phyloP scores from a whole-genome alignment of 2,329 filamentous ascomycete genomes.

The Clarireedia sp. region DNA sequence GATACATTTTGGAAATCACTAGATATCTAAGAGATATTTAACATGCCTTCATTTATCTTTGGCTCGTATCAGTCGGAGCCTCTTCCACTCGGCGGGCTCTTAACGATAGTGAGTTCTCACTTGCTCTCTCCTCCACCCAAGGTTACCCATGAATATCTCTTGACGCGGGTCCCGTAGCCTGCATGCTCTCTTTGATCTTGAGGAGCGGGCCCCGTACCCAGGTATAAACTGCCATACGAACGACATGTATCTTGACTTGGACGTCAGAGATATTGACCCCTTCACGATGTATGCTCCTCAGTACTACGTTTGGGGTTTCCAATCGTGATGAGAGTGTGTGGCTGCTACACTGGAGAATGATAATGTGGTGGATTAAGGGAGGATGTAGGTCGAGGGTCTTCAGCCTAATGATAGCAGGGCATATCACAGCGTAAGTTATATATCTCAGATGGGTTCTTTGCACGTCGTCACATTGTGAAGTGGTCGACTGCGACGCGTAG shows the following conservation, averaged over 20 bases:
- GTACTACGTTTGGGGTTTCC: not conserved
- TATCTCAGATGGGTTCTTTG: no score
- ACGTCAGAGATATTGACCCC: not conserved
- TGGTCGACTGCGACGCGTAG: no score
- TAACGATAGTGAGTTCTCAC: not conserved
- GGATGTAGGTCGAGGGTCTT: no score
- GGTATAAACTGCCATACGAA: not conserved
- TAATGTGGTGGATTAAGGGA: not conserved
- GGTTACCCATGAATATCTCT: not conserved
- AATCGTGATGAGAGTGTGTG: not conserved
- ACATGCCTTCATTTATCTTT: not conserved
- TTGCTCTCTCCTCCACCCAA: not conserved
- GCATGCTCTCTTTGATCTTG: not conserved
- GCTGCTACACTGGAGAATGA: not conserved
- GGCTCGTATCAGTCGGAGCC: not conserved
- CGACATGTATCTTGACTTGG: not conserved
- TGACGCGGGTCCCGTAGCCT: not conserved
- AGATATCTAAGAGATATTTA: no score
- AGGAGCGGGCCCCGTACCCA: not conserved
- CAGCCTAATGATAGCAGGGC: no score
- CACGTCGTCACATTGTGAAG: no score
- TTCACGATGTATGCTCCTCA: not conserved
- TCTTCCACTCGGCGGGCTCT: not conserved
- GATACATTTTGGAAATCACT: no score
- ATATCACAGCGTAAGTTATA: no score